Percentiles rank a stretch among this genome's conserved stretches.
phyloP scores from a whole-genome alignment of 805 yeast species.

The Hermanozyma aechmeae region DNA sequence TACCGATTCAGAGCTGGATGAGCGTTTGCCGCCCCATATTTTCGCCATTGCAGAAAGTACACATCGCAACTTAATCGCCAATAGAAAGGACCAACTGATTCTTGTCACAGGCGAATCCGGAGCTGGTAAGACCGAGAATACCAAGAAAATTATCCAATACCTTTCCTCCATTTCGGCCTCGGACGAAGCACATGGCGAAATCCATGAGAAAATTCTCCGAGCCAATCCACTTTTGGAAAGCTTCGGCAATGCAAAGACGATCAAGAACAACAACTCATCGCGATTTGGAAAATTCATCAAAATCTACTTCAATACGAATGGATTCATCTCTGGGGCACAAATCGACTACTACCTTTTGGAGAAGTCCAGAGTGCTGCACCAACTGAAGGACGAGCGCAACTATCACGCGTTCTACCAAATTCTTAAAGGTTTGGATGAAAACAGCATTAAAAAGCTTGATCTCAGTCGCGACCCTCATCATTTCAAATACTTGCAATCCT shows the following conservation, averaged over 20 bases:
- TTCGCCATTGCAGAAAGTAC: conserved; percentile 87
- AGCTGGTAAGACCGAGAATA: conserved; percentile 97
- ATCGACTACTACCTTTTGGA: conserved; percentile 93
- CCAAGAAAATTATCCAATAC: conserved; percentile 89
- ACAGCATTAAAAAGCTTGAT: conserved; percentile 28
- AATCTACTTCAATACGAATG: conserved; percentile 58
- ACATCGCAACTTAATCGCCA: conserved; percentile 59
- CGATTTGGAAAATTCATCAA: conserved; percentile 95
- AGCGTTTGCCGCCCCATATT: conserved; percentile 67
- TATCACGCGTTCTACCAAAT: conserved; percentile 92
- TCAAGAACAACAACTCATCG: conserved; percentile 87
- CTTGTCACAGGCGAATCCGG: conserved; percentile 99
- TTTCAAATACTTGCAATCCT: conserved; percentile 49
- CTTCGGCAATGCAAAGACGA: conserved; percentile 95
- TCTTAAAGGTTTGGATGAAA: conserved; percentile 52
- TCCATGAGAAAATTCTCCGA: conserved; percentile 79
- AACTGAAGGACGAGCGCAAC: conserved; percentile 70
- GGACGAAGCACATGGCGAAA: conserved; percentile 25
- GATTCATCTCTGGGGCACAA: conserved; percentile 76
- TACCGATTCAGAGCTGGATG: conserved; percentile 13
- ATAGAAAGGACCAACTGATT: conserved; percentile 75
- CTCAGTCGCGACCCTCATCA: conserved; percentile 27
- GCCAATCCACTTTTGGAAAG: conserved; percentile 95
- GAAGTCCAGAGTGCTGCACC: conserved; percentile 83
- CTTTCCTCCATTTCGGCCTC: conserved; percentile 62